These are phyloP conservation scores for Acrodontium crateriforme DNA, from an alignment of 2,329 filamentous ascomycete species.

Conservation along the genomic window DNA sequence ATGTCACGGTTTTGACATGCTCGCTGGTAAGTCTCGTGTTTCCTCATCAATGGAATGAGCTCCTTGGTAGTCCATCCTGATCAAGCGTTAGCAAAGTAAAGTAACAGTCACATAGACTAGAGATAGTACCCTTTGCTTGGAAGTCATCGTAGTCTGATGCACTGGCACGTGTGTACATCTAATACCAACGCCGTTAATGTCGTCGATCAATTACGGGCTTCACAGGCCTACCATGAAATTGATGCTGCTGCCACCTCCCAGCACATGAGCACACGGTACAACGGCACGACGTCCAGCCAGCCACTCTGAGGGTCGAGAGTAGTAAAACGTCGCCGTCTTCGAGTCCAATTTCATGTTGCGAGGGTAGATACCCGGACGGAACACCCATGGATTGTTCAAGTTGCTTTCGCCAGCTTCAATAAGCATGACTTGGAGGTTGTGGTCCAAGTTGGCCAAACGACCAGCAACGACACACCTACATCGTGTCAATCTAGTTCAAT, in stretches of 20 bases:
- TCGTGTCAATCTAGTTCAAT: conserved; percentile 14
- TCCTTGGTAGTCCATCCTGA: conserved; percentile 61
- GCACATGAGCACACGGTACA: conserved; percentile 59
- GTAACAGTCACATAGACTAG: no score
- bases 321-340: conserved; percentile 70
- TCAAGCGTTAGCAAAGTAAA: no score
- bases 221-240: conserved; percentile 52
- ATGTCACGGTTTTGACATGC: conserved; percentile 43
- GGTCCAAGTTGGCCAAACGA: conserved; percentile 60
- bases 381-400: conserved; percentile 66
- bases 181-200: no score
- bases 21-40: conserved; percentile 64
- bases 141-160: conserved; percentile 67
- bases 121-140: conserved; percentile 45
- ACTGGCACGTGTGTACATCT: conserved; percentile 62
- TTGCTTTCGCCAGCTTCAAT: conserved; percentile 62
- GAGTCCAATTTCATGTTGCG: conserved; percentile 65
- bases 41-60: conserved; percentile 62
- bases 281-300: conserved; percentile 57
- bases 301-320: conserved; percentile 60
- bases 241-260: conserved; percentile 52
- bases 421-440: conserved; percentile 55
- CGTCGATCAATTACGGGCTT: no score
- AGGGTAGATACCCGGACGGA: conserved; percentile 63
- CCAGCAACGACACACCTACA: conserved; percentile 33